Base-by-base conservation (phyloP, 345 rosid genomes). In the Kandelia obovata region DNA sequence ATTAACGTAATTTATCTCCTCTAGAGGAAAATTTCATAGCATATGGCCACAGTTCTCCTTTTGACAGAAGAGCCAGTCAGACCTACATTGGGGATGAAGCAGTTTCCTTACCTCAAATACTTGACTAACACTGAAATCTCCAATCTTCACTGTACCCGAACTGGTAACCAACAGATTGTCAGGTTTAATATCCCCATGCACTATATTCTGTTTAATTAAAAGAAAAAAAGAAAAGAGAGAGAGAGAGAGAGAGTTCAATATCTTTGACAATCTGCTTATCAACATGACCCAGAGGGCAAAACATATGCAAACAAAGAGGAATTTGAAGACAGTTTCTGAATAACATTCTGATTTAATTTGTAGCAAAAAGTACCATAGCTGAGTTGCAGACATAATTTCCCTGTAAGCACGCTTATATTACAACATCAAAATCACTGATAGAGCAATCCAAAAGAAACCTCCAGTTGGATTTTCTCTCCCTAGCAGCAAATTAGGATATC, bases 161-260 rank as follows among this genome's bases (percentile, higher is more conserved):
- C 83, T 56, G 65, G 97, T 87, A 70, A 96, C 95, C 81, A 90
- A 85, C 61, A 96, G 69, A 79, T 96, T 96, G 81, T 96, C 99
- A n/a, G 99, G 99, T 74, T 90, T 96, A 68, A 96, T 96, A 73
- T 96, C 99, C 62, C 98, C 97, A 74, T 96, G 99, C 78, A 95
- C 88, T 65, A 96, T 79, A 74, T 90, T 88, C 98, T 95, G 89
- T 70, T 82, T 57, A 62, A 17, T n/a, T 25, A 62, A 59, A 64
- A 62, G 6, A 63, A 68, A 63, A 11, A 43, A 43, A 0, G 5
- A 15, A 6, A 6, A 31, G 34, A 31, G 34, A 31, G 34, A 31
- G 34, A 31, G 34, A 31, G 58, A 25, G 77, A 66, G 1, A 28
- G 43, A 60, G 19, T 31, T 49, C 32, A 72, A 32, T 25, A 34